Evolutionary conservation across 164 flowering plant genomes (phyloP).

Genomic region (Dillenia suffruticosa): DNA sequence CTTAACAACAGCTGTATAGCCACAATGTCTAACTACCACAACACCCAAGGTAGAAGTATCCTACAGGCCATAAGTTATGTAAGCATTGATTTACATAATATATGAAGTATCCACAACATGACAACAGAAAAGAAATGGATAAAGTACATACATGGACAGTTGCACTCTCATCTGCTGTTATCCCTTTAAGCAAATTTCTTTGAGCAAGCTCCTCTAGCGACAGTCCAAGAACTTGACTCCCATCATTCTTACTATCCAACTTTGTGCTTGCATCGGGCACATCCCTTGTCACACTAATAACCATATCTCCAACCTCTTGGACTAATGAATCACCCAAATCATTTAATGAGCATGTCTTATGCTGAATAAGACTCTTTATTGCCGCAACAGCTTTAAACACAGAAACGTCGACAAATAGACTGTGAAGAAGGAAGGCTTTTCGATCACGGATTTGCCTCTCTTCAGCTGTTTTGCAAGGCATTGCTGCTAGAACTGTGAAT

Average conservation of each 20-base stretch:
- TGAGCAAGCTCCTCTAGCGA: constrained; percentile 54
- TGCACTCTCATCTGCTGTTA: constrained; percentile 95
- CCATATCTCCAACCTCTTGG: constrained; percentile 66
- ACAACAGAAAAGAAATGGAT: constrained; percentile 3
- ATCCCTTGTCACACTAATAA: constrained; percentile 62
- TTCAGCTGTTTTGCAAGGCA: constrained; percentile 91
- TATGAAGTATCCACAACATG: background rate
- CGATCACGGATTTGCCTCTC: constrained; percentile 89
- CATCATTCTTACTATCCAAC: constrained; percentile 74
- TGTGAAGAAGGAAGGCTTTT: constrained; percentile 85
- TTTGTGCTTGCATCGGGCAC: constrained; percentile 65
- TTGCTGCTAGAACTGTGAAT: constrained; percentile 69
- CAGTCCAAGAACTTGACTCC: constrained; percentile 54
- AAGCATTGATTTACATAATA: background rate
- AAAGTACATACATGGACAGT: constrained; percentile 71
- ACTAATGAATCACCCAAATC: constrained; percentile 17
- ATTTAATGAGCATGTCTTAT: constrained; percentile 17
- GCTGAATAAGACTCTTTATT: constrained; percentile 40
- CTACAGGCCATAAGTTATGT: constrained; percentile 36
- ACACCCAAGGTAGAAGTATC: constrained; percentile 85
- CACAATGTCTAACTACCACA: constrained; percentile 82
- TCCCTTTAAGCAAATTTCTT: constrained; percentile 86
- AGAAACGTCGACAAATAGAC: constrained; percentile 87
- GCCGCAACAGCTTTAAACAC: constrained; percentile 70
- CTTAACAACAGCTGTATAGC: constrained; percentile 72